Evolutionary conservation across 495 filamentous ascomycete species (phyloP).

Genomic region (Parathielavia appendiculata): DNA sequence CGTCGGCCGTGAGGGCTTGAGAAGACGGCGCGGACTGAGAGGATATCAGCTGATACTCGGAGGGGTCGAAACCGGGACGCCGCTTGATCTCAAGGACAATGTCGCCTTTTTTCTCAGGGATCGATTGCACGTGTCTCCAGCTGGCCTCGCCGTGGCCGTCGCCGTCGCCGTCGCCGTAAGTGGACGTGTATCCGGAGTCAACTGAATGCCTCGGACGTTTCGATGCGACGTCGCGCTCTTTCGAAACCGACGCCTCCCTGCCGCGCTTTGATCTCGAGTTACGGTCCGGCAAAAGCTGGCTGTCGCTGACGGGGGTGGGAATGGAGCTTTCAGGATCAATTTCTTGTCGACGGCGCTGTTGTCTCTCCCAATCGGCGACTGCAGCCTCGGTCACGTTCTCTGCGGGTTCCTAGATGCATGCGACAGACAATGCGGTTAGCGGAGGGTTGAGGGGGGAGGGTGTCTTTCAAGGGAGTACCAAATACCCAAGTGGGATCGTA

Average conservation of each 20-base stretch:
- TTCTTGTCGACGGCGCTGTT: constrained; percentile 14
- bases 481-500: constrained; percentile 38
- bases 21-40: constrained; percentile 17
- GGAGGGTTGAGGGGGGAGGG: background rate
- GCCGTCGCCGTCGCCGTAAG: background rate
- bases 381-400: constrained; percentile 31
- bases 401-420: constrained; percentile 33
- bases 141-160: background rate
- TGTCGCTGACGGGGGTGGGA: constrained; percentile 1
- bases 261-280: constrained; percentile 13
- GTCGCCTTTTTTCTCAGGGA: background rate
- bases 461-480: background rate
- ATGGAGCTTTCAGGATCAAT: background rate
- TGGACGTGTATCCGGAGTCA: constrained; percentile 14
- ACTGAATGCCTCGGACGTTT: constrained; percentile 7
- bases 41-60: constrained; percentile 12
- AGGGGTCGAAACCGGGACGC: constrained; percentile 18
- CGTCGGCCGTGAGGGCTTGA: background rate
- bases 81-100: constrained; percentile 20
- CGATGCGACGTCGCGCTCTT: background rate
- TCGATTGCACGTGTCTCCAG: background rate
- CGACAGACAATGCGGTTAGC: constrained; percentile 15
- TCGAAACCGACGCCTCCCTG: background rate
- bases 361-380: constrained; percentile 31
- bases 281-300: constrained; percentile 7